Evolutionary conservation across 1,284 basidiomycete genomes (phyloP).

Genomic region (Gymnopus androsaceus): DNA sequence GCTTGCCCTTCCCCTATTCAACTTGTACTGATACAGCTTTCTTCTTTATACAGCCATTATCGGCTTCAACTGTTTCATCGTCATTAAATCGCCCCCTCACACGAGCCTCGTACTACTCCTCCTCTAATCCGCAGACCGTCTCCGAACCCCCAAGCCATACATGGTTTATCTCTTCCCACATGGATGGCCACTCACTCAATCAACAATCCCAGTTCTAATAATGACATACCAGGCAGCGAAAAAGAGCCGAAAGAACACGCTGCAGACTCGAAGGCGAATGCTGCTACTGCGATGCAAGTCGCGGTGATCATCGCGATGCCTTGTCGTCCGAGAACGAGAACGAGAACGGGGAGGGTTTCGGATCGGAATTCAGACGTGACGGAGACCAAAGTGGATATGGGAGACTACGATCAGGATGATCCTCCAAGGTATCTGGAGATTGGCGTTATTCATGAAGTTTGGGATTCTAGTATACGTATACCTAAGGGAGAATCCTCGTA

Average conservation of each 20-base stretch:
- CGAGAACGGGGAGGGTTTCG: neutral
- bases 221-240: slow-evolving; percentile 14
- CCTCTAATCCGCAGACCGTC: slow-evolving; percentile 11
- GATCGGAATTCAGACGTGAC: neutral
- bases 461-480: neutral
- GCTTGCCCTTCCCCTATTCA: neutral
- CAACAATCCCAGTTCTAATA: neutral
- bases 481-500: too few species aligned
- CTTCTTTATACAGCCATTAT: neutral
- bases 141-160: slow-evolving; percentile 13
- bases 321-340: neutral
- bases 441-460: neutral
- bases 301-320: slow-evolving; percentile 37
- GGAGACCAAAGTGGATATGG: neutral
- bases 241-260: slow-evolving; percentile 14
- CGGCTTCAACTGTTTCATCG: neutral
- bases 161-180: slow-evolving; percentile 16
- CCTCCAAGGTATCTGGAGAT: neutral
- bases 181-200: slow-evolving; percentile 4
- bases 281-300: slow-evolving; percentile 25
- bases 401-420: neutral
- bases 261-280: slow-evolving; percentile 15
- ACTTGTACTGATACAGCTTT: neutral
- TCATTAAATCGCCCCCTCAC: neutral
- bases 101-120: neutral